Evolutionary conservation across 352 stramenopile genomes (phyloP), one percentile per base, ranked within the genome.

Genomic region (Globisporangium sylvaticum): DNA sequence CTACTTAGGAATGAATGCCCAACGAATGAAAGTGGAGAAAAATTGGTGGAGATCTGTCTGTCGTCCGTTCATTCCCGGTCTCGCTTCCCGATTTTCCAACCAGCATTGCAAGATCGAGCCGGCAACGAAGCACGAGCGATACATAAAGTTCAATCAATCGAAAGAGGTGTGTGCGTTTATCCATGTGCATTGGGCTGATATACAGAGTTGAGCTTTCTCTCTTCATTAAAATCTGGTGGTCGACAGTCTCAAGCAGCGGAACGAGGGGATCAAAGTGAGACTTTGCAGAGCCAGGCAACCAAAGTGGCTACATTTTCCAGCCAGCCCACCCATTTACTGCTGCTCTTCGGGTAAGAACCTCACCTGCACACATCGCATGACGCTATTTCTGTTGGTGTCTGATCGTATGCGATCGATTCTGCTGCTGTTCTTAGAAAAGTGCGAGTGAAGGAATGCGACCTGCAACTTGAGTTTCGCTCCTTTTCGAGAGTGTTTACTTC

Each of bases 381-480:
- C 37, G 14, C 4, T n/a, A 31, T 31, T 58, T 10, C n/a, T 58
- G 31, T 37, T 44, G 37, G 3, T 44, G 52, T n/a, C 53, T n/a
- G 15, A 48, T 48, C 52, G 22, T 39, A 31, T 12, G 53, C 53
- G 34, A 58, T 57, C 8, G 29, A 42, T 15, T 44, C 37, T 44
- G 37, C 37, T 44, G 37, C 14, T 15, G 12, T 0, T 44, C 4
- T 20, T 59, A n/a, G 24, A 54, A 54, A 4, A 14, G 29, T 10
- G 15, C 2, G 22, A 25, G 27, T 60, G 55, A 60, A 18, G 22
- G 55, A 42, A 14, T 60, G 55, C 29, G 55, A 60, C 55, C 31
- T 60, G 55, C n/a, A 42, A 20, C 20, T 59, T 27, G 54, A 24
- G 53, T 34, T 58, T 58, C 52, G 52, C 52, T 58, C 48, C 20